These are phyloP conservation scores for Oligophagozyma castellii DNA, from an alignment of 1,139 yeast genomes.

Conservation along the genomic window DNA sequence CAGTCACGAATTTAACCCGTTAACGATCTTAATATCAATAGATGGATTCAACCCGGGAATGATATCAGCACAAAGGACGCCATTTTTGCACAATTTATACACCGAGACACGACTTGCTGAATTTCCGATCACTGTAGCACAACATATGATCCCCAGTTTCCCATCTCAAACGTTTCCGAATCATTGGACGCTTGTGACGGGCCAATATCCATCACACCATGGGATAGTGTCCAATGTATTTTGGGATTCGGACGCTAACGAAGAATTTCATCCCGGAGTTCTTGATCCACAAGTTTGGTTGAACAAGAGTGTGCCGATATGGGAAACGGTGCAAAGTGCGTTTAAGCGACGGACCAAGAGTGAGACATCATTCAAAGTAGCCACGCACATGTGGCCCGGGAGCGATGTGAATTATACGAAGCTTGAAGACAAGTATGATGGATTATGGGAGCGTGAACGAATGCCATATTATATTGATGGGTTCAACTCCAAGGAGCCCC, in stretches of 20 bases:
- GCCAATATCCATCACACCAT: conserved; percentile 69
- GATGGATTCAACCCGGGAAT: conserved; percentile 2
- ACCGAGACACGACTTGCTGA: neutral
- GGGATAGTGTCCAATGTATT: conserved; percentile 82
- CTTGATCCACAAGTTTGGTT: conserved; percentile 38
- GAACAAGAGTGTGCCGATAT: conserved; percentile 70
- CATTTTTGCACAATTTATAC: conserved; percentile 2
- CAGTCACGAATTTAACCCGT: conserved; percentile 3
- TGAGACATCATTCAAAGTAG: conserved; percentile 35
- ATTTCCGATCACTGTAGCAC: conserved; percentile 35
- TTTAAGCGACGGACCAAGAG: conserved; percentile 13
- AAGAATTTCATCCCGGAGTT: conserved; percentile 52
- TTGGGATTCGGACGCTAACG: conserved; percentile 43
- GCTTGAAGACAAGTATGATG: conserved; percentile 9
- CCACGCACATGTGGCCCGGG: conserved; percentile 97
- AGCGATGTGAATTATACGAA: conserved; percentile 50
- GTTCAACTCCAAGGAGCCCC: conserved; percentile 50
- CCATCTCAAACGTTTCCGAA: conserved; percentile 87
- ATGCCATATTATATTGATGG: conserved; percentile 45
- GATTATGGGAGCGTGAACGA: conserved; percentile 20
- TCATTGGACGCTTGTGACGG: conserved; percentile 85
- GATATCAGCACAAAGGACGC: conserved; percentile 2
- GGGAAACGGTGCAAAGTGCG: conserved; percentile 64
- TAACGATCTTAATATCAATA: conserved; percentile 2
- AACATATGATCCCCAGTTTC: conserved; percentile 75